Evolutionary conservation across 257 asterid genomes (phyloP), one percentile per base, ranked within the genome.

Genomic region (Fraxinus anomala): DNA sequence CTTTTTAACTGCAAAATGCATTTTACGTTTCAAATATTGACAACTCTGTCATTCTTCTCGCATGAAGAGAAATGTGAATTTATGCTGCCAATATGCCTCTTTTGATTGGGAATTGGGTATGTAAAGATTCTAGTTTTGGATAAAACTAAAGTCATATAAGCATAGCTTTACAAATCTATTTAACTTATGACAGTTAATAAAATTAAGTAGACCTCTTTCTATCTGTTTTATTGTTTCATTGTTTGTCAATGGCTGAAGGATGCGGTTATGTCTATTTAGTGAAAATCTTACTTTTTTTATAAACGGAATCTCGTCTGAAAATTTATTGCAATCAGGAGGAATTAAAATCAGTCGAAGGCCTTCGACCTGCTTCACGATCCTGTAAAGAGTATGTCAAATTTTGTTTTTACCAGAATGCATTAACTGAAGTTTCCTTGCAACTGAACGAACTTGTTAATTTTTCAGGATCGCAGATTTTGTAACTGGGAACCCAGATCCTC

Each of bases 401-500:
- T 82, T 67, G 14, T 31, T 8, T 75, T 30, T 31, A 33, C 21
- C 23, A 8, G 33, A 21, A 17, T 24, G 44, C 30, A 0, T 42
- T 23, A 1, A 31, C 34, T 76, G 28, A 21, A 23, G 33, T 61
- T 23, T 61, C 3, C 13, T 61, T 72, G 33, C 59, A 51, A 47
- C 42, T 73, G 33, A 63, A 37, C 74, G 81, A 59, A 76, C 78
- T 75, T 82, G 72, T 65, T 68, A n/a, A 80, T 51, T 51, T 71
- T 34, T 73, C 91, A 93, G 98, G 92, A 85, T 90, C 31, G 80
- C 89, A 26, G 98, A 91, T 79, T 90, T 87, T 67, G 89, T 93
- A 28, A 74, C 77, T 2, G 89, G 76, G 39, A 89, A 88, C 76
- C 80, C 86, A 23, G 98, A 93, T 88, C 97, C 98, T 70, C 87